Evolutionary conservation across 1,284 basidiomycete species (phyloP).

Genomic region (Boletus smithii): DNA sequence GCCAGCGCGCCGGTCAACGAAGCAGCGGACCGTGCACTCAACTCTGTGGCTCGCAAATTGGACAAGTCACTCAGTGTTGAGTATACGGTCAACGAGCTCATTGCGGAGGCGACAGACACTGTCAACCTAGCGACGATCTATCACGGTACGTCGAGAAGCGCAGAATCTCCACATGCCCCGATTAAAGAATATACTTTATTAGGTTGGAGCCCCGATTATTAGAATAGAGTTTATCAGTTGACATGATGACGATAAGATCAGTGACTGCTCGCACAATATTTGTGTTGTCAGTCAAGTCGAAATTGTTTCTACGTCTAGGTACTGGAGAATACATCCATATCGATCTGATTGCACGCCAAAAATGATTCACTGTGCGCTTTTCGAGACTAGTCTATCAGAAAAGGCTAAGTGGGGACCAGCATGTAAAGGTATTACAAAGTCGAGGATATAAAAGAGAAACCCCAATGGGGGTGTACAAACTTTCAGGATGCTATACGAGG

Average conservation of each 20-base stretch:
- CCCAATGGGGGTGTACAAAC: slow-evolving; percentile 17
- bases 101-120: slow-evolving; percentile 83
- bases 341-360: slow-evolving; percentile 13
- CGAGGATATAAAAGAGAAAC: slow-evolving; percentile 28
- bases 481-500: slow-evolving; percentile 9
- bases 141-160: slow-evolving; percentile 46
- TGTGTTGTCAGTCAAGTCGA: too few relatives aligned
- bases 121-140: slow-evolving; percentile 80
- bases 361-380: slow-evolving; percentile 17
- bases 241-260: too few relatives aligned
- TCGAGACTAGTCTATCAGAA: slow-evolving; percentile 27
- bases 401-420: slow-evolving; percentile 16
- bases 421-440: slow-evolving; percentile 30
- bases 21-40: slow-evolving; percentile 86
- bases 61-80: slow-evolving; percentile 85
- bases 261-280: too few relatives aligned
- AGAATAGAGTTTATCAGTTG: slow-evolving; percentile 12
- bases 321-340: slow-evolving; percentile 13
- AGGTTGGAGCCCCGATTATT: slow-evolving; percentile 41
- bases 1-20: slow-evolving; percentile 70
- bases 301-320: slow-evolving; percentile 11
- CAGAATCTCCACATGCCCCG: background rate
- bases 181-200: slow-evolving; percentile 14
- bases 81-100: slow-evolving; percentile 90
- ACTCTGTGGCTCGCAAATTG: slow-evolving; percentile 76